phyloP scores from a whole-genome alignment of 163 green algal species.

The Scenedesmus sp. region DNA sequence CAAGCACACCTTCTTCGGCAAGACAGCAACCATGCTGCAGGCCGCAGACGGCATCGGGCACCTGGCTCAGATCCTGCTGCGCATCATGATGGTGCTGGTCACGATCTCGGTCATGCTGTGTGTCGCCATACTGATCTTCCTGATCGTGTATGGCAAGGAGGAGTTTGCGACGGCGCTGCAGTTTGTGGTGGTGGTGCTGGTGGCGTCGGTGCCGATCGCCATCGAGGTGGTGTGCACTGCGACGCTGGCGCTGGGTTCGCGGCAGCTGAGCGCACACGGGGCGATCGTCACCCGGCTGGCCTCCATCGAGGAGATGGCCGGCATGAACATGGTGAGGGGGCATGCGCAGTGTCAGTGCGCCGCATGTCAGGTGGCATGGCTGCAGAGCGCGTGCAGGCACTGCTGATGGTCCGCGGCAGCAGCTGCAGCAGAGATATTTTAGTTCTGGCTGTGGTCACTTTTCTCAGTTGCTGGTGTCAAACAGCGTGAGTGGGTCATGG shows the following conservation, averaged over 20 bases:
- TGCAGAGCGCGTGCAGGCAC: neutral
- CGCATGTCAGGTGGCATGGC: neutral
- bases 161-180: constrained; percentile 53
- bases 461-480: too few species aligned
- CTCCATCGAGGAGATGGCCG: constrained; percentile 92
- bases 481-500: too few species aligned
- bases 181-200: constrained; percentile 81
- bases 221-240: constrained; percentile 90
- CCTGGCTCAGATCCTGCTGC: constrained; percentile 79
- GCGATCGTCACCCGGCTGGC: constrained; percentile 89
- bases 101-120: constrained; percentile 61
- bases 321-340: constrained; percentile 86
- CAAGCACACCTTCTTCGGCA: constrained; percentile 93
- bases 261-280: constrained; percentile 68
- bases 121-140: constrained; percentile 66
- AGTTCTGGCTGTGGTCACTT: too few species aligned
- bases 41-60: constrained; percentile 79
- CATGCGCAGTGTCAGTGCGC: neutral
- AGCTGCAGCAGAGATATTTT: neutral
- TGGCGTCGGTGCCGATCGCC: constrained; percentile 89
- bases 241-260: constrained; percentile 84
- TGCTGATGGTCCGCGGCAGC: neutral
- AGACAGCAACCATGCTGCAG: constrained; percentile 88
- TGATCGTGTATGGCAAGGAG: constrained; percentile 54
- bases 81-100: constrained; percentile 82